A percentile compares a stretch with the other conserved stretches of the same genome.
These are phyloP conservation scores for Ensete glaucum DNA, from an alignment of 176 grass and related monocot species.

Conservation along the genomic window DNA sequence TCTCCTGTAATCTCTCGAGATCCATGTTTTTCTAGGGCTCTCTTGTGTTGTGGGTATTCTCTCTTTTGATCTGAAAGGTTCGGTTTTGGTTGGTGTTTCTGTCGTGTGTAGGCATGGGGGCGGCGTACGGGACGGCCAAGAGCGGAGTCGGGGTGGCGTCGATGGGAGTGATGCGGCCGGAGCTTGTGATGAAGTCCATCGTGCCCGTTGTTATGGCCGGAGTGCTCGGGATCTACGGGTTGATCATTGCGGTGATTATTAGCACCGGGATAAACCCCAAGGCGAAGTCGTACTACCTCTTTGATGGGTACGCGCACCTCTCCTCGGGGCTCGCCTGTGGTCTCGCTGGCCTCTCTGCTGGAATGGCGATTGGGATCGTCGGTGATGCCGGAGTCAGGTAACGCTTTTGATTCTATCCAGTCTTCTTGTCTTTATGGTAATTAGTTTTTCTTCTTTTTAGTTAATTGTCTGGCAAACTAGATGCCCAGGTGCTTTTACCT, in stretches of 20 bases:
- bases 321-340: conserved; percentile 9
- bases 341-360: conserved; percentile 7
- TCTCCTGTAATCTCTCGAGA: neutral
- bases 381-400: conserved; percentile 14
- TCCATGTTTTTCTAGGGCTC: neutral
- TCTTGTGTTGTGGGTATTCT: neutral
- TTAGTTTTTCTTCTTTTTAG: neutral
- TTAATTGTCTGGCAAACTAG: neutral
- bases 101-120: conserved; percentile 2
- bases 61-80: neutral
- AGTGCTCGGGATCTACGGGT: conserved; percentile 12
- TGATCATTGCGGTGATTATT: conserved; percentile 14
- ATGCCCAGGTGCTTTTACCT: neutral
- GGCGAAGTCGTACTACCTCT: conserved; percentile 17
- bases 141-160: conserved; percentile 10
- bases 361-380: conserved; percentile 13
- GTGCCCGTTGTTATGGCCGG: conserved; percentile 16
- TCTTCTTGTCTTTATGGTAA: neutral
- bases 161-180: conserved; percentile 17
- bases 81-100: neutral
- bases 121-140: conserved; percentile 10
- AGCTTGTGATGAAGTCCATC: conserved; percentile 15
- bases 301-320: conserved; percentile 14
- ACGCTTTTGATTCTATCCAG: neutral
- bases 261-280: conserved; percentile 14